Evolutionary conservation across 441 rosid genomes (phyloP).

Genomic region (Populus hybrid): DNA sequence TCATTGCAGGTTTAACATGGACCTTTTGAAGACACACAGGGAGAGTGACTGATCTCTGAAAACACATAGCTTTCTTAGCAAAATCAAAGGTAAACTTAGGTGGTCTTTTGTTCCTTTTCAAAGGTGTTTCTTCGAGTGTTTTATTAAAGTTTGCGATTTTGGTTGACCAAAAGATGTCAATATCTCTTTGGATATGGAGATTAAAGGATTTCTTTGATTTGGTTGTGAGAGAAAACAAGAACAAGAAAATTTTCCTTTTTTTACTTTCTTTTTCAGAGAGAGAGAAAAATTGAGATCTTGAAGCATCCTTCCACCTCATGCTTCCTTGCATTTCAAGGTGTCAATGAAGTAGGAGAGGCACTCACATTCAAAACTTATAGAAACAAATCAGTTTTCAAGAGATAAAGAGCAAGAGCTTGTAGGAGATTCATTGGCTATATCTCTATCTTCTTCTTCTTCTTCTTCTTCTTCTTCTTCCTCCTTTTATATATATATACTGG

Average conservation of each 20-base stretch:
- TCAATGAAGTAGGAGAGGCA: neutral
- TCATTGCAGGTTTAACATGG: conserved; percentile 5
- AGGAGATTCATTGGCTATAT: neutral
- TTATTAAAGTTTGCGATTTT: neutral
- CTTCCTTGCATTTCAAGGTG: conserved; percentile 5
- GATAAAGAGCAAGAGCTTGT: neutral
- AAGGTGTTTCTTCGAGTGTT: neutral
- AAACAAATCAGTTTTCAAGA: neutral
- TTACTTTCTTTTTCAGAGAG: neutral
- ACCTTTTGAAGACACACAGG: conserved; percentile 1
- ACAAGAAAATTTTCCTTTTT: neutral
- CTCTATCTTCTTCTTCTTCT: neutral
- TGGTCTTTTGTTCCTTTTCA: neutral
- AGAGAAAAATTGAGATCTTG: neutral
- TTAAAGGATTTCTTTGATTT: neutral
- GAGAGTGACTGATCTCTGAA: conserved; percentile 4
- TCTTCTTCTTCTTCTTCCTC: neutral
- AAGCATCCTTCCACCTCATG: neutral
- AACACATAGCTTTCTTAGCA: neutral
- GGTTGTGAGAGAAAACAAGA: neutral
- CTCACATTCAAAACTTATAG: neutral
- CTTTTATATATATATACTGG: neutral
- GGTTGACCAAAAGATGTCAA: neutral
- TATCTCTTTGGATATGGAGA: neutral
- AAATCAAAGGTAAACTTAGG: neutral